Evolutionary conservation across 2,329 filamentous ascomycete species (phyloP), one percentile per base, ranked within the genome.

Genomic region (Fusarium sp.): DNA sequence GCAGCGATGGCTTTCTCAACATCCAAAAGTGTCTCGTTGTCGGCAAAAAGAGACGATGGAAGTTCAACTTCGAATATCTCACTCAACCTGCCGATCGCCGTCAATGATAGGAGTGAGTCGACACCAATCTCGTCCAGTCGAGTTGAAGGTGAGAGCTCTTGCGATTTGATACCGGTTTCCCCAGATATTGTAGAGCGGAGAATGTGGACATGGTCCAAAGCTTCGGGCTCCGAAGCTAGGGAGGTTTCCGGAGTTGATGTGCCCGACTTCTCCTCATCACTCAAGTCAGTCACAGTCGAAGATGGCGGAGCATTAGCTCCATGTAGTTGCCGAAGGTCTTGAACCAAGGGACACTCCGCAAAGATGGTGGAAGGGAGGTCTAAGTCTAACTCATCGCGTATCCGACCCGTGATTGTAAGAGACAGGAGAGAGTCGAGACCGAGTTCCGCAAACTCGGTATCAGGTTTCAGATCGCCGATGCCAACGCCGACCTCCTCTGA

Each of bases 401-500:
- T 80, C 2, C 82, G 83, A 36, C 85, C 84, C 1, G 86, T 79
- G 57, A 89, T 87, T 3, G 84, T 83, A 29, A 89, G 74, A 38
- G 83, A 85, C 81, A 88, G 86, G 20, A 88, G 80, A 2, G 85
- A 88, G 74, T 89, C 86, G 80, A 89, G 86, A 3, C 86, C 86
- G 11, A 88, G 78, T 2, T 84, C 83, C n/a, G 83, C 83, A 59
- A 88, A 79, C 68, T 87, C 84, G 0, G 84, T 83, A 0, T 84
- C 83, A 20, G 84, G 84, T 3, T 85, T 77, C 29, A 88, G 82
- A 71, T 92, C 89, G 29, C 89, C 86, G 10, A 90, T 81, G 23
- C 89, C 86, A n/a, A 92, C 87, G 62, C 89, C 89, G 85, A 92
- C 91, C 77, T 92, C 90, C 36, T 85, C 83, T n/a, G 89, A 87